Evolutionary conservation across 2,329 filamentous ascomycete species (phyloP), one percentile per base, ranked within the genome.

Genomic region (Claviceps fusiformis): DNA sequence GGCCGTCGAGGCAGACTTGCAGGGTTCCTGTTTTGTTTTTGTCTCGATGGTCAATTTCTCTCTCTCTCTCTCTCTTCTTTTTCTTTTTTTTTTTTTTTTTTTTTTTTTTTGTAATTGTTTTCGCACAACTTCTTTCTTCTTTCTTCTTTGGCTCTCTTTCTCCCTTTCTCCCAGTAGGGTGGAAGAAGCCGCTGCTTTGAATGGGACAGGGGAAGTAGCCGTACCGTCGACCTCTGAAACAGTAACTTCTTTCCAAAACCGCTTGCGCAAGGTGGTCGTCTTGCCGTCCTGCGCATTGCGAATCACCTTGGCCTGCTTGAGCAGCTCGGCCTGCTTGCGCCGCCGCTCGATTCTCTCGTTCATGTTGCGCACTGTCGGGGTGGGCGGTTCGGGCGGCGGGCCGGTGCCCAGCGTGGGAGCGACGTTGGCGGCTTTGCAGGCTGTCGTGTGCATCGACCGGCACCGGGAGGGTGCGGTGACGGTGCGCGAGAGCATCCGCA

Each of bases 171-270:
- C 7, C 43, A 4, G n/a, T 24, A 11, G 19, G 19, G 9, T 19
- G 13, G 43, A 8, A 33, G 31, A 19, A 33, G 31, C 8, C 8
- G 31, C 17, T 10, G 5, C 29, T 10, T 17, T 49, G 27, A 15
- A 33, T 5, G 19, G 13, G 15, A 31, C 5, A 17, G 24, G 17
- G 27, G 27, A 29, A 17, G 6, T 41, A n/a, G 50, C 37, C 70
- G 55, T 73, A 87, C 85, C 84, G 59, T 83, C 73, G 10, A 78
- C 77, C 64, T 86, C 81, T 60, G 79, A 75, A 43, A 96, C 83
- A 58, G 77, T 69, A 1, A 93, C 89, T 65, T 93, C 80, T 69
- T 86, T 89, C 92, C 92, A 97, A 73, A 96, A 96, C 54, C 91
- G 80, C 73, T 83, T 87, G 64, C 84, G 75, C 56, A 79, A 65